Percentiles rank a stretch among this genome's conserved stretches.
Evolutionary conservation across 2,329 filamentous ascomycete species (phyloP).

Genomic region (Karstenula rhodostoma): DNA sequence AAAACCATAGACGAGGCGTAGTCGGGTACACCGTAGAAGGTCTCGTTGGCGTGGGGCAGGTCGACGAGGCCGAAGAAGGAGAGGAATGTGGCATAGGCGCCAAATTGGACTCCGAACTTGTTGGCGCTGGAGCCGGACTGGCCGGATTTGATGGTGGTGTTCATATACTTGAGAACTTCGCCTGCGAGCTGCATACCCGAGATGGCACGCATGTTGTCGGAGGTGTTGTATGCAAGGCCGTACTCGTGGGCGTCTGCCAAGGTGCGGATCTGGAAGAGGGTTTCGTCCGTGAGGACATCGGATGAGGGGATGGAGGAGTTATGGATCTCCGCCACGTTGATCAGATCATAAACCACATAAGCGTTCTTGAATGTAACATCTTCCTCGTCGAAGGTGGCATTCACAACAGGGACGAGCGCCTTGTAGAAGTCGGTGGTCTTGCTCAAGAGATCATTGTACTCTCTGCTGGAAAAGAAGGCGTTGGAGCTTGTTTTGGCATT

Average conservation of each 20-base stretch:
- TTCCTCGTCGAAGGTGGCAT: slow-evolving; percentile 58
- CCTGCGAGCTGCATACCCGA: slow-evolving; percentile 58
- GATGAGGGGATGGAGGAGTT: slow-evolving; percentile 67
- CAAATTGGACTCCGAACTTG: slow-evolving; percentile 65
- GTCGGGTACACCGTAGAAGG: slow-evolving; percentile 81
- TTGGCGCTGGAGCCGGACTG: slow-evolving; percentile 38
- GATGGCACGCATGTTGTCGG: slow-evolving; percentile 56
- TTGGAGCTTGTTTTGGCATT: slow-evolving; percentile 66
- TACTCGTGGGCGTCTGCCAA: slow-evolving; percentile 84
- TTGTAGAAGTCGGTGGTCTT: slow-evolving; percentile 64
- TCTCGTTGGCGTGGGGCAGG: slow-evolving; percentile 57
- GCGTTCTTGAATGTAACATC: slow-evolving; percentile 67
- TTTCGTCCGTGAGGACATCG: slow-evolving; percentile 66
- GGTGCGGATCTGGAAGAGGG: slow-evolving; percentile 70
- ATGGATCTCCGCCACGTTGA: slow-evolving; percentile 70
- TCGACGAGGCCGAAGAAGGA: slow-evolving; percentile 69
- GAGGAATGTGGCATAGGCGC: slow-evolving; percentile 67
- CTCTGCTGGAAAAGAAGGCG: slow-evolving; percentile 61
- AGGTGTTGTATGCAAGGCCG: slow-evolving; percentile 79
- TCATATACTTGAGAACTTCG: slow-evolving; percentile 55
- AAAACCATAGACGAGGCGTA: slow-evolving; percentile 85
- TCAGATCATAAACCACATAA: slow-evolving; percentile 69
- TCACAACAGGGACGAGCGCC: slow-evolving; percentile 60
- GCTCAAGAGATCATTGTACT: slow-evolving; percentile 58
- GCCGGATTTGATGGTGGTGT: slow-evolving; percentile 50